These are phyloP conservation scores for Serendipita vermifera DNA, from an alignment of 768 basidiomycete species.

Conservation along the genomic window DNA sequence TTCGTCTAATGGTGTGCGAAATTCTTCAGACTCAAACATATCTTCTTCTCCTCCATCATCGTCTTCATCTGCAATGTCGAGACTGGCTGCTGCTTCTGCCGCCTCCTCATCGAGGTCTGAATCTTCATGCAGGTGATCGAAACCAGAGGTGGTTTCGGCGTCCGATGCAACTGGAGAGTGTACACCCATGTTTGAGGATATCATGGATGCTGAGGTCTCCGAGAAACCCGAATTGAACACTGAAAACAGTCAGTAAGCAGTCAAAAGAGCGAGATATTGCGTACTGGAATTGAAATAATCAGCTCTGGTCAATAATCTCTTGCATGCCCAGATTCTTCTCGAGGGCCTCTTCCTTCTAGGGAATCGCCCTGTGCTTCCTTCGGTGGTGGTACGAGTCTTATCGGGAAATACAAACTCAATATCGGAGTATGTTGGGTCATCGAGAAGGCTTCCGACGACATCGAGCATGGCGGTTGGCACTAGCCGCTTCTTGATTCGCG, in stretches of 20 bases:
- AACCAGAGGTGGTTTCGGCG: too few species aligned
- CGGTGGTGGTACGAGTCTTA: not conserved
- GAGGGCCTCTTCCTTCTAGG: too few species aligned
- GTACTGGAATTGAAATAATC: conserved; percentile 70
- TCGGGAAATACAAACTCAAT: conserved; percentile 63
- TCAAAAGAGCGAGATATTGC: conserved; percentile 11
- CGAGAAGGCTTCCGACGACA: conserved; percentile 58
- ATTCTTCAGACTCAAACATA: conserved; percentile 17
- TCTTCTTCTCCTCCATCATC: conserved; percentile 14
- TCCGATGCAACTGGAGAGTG: conserved; percentile 14
- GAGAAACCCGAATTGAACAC: conserved; percentile 66
- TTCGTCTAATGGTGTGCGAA: too few species aligned
- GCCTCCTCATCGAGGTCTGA: conserved; percentile 45
- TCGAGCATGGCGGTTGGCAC: conserved; percentile 58
- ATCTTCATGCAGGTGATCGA: conserved; percentile 26
- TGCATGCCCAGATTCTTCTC: conserved; percentile 52
- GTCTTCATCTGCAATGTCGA: conserved; percentile 21
- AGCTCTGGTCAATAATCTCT: conserved; percentile 50
- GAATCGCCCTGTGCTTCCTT: conserved; percentile 27
- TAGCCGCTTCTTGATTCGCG: conserved; percentile 33
- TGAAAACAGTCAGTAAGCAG: conserved; percentile 19
- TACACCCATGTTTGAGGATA: too few species aligned
- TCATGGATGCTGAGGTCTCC: conserved; percentile 33
- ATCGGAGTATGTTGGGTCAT: conserved; percentile 77
- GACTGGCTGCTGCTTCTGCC: conserved; percentile 27